Conservation (phyloP, 768 basidiomycete genomes). For the Naematelia encephala region DNA sequence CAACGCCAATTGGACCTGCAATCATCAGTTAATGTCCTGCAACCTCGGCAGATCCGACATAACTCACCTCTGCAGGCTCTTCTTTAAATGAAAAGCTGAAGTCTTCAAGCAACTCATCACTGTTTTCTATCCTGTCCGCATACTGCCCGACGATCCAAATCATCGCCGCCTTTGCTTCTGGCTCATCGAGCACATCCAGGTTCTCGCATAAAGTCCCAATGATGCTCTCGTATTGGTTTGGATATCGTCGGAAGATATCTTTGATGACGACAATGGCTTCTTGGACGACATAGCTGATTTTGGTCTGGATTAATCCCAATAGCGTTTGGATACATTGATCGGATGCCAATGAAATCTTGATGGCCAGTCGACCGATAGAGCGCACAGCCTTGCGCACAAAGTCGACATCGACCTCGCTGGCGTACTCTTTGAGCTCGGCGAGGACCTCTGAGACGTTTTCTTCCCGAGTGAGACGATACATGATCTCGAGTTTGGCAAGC, state of each 20-base stretch:
- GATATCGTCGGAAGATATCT: slow-evolving; percentile 95
- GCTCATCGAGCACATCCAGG: slow-evolving; percentile 85
- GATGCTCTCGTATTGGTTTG: slow-evolving; percentile 92
- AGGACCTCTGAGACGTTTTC: slow-evolving; percentile 91
- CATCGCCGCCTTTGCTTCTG: slow-evolving; percentile 95
- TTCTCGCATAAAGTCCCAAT: slow-evolving; percentile 91
- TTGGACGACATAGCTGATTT: slow-evolving; percentile 93
- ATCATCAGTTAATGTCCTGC: not conserved
- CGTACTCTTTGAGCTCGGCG: slow-evolving; percentile 96
- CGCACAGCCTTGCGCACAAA: slow-evolving; percentile 97
- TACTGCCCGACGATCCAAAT: slow-evolving; percentile 98
- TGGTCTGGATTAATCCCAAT: slow-evolving; percentile 81
- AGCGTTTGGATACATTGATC: slow-evolving; percentile 86
- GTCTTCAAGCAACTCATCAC: slow-evolving; percentile 91
- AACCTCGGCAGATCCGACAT: not conserved
- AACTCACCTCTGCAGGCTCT: slow-evolving; percentile 81
- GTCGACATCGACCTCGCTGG: slow-evolving; percentile 95
- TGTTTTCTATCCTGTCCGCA: slow-evolving; percentile 90
- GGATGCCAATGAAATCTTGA: slow-evolving; percentile 86
- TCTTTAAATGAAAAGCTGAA: slow-evolving; percentile 82
- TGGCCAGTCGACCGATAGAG: slow-evolving; percentile 94
- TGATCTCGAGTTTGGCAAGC: slow-evolving; percentile 95
- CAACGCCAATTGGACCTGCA: slow-evolving; percentile 88
- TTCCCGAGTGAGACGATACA: slow-evolving; percentile 93
- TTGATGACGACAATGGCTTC: slow-evolving; percentile 96